These are phyloP conservation scores for Apostasia ramifera DNA, from an alignment of 106 monocot species.

Conservation along the genomic window DNA sequence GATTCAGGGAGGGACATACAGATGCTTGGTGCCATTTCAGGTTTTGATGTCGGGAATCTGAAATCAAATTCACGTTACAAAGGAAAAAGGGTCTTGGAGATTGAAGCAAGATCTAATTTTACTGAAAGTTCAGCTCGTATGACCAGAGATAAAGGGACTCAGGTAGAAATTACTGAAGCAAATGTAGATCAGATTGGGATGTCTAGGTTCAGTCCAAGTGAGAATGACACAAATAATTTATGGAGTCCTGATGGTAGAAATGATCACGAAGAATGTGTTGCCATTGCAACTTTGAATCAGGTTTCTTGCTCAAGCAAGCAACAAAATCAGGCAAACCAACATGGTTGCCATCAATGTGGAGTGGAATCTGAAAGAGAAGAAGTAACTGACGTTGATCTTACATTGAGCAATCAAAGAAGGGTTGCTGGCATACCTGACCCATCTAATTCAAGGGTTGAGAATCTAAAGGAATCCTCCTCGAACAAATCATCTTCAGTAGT, in stretches of 20 bases:
- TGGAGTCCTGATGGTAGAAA: background rate
- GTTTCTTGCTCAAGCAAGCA: background rate
- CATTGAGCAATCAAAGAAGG: constrained; percentile 6
- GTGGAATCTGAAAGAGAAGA: constrained; percentile 6
- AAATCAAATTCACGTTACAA: constrained; percentile 1
- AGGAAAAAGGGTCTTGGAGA: constrained; percentile 4
- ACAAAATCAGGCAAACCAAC: background rate
- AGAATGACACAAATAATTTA: constrained; percentile 3
- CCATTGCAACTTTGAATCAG: background rate
- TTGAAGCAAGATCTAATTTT: constrained; percentile 3
- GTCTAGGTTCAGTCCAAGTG: constrained; percentile 4
- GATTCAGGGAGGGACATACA: background rate
- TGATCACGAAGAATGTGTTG: constrained; percentile 1
- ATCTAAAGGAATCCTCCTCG: constrained; percentile 9
- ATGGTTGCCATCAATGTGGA: background rate
- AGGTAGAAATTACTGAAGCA: constrained; percentile 1
- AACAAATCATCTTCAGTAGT: background rate
- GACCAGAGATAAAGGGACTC: constrained; percentile 8
- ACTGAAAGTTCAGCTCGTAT: constrained; percentile 13
- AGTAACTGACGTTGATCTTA: background rate
- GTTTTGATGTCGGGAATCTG: background rate
- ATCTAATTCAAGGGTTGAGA: constrained; percentile 9
- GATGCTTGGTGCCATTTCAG: constrained; percentile 2
- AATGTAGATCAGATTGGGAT: constrained; percentile 2
- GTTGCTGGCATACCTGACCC: constrained; percentile 6